Percentiles rank a stretch among this genome's conserved stretches.
These are phyloP conservation scores for Tricholoma saponaceum DNA, from an alignment of 768 basidiomycete species.

Conservation along the genomic window DNA sequence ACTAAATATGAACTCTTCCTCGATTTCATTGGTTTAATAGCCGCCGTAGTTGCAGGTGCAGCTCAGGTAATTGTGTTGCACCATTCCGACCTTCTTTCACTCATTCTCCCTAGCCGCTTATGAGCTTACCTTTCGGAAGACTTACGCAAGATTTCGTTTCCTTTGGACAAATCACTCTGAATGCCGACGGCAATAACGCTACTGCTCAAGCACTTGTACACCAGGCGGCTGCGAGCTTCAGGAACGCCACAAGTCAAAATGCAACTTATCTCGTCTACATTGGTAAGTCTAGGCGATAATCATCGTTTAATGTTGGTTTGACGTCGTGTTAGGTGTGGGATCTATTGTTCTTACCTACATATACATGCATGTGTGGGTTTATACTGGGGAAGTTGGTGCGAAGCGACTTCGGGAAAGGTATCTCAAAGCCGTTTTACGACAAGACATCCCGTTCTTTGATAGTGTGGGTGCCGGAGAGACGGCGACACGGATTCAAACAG, in stretches of 20 bases:
- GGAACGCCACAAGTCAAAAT: no score
- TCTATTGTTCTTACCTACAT: constrained; percentile 70
- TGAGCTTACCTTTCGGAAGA: constrained; percentile 82
- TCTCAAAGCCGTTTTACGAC: constrained; percentile 73
- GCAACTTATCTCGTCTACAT: constrained; percentile 68
- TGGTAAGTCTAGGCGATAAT: constrained; percentile 50
- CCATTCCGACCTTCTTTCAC: no score
- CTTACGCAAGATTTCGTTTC: constrained; percentile 69
- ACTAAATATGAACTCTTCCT: no score
- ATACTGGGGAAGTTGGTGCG: constrained; percentile 77
- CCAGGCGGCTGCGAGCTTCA: constrained; percentile 47
- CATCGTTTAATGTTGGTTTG: no score
- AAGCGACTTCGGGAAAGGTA: constrained; percentile 84
- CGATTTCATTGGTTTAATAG: no score
- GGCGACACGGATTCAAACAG: constrained; percentile 89
- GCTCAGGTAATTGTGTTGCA: no score
- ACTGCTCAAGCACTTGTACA: no score
- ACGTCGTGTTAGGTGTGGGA: constrained; percentile 67
- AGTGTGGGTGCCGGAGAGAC: constrained; percentile 93
- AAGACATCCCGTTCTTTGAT: constrained; percentile 89
- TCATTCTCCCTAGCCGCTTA: constrained; percentile 74
- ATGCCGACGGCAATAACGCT: no score
- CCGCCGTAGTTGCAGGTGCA: no score
- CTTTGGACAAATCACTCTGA: no score
- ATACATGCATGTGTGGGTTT: constrained; percentile 69